Evolutionary conservation across 768 basidiomycete species (phyloP).

Genomic region (Antrodiella citrinella): DNA sequence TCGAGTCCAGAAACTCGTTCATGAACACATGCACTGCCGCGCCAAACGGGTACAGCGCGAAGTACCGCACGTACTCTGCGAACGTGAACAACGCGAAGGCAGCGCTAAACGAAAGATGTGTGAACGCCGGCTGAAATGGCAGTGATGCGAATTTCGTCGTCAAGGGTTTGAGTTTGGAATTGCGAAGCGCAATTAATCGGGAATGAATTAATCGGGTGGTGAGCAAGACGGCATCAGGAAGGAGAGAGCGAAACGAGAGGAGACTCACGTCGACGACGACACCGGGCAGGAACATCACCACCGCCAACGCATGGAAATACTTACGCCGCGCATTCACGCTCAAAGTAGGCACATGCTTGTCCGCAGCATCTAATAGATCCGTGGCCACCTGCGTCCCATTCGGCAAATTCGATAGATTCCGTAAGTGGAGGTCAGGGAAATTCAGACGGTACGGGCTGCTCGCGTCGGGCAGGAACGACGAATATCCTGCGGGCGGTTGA

Average conservation of each 20-base stretch:
- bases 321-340: slow-evolving; percentile 89
- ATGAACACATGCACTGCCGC: slow-evolving; percentile 91
- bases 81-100: slow-evolving; percentile 95
- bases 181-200: not conserved
- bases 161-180: slow-evolving; percentile 1
- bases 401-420: slow-evolving; percentile 38
- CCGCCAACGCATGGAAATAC: slow-evolving; percentile 93
- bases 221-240: not conserved
- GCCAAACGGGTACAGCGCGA: slow-evolving; percentile 95
- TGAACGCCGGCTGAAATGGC: slow-evolving; percentile 78
- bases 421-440: slow-evolving; percentile 21
- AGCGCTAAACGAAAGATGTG: slow-evolving; percentile 88
- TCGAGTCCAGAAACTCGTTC: slow-evolving; percentile 94
- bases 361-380: slow-evolving; percentile 73
- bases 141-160: not conserved
- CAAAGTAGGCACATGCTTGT: slow-evolving; percentile 85
- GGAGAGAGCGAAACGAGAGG: slow-evolving; percentile 1
- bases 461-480: not conserved
- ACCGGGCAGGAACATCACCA: slow-evolving; percentile 95
- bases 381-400: slow-evolving; percentile 50
- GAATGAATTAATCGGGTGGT: not conserved
- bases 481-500: slow-evolving; percentile 21
- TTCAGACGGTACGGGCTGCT: slow-evolving; percentile 12
- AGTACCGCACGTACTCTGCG: slow-evolving; percentile 96
- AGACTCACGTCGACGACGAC: slow-evolving; percentile 74